Conservation (phyloP, 352 stramenopile species). For the Phytophthora hybrid region DNA sequence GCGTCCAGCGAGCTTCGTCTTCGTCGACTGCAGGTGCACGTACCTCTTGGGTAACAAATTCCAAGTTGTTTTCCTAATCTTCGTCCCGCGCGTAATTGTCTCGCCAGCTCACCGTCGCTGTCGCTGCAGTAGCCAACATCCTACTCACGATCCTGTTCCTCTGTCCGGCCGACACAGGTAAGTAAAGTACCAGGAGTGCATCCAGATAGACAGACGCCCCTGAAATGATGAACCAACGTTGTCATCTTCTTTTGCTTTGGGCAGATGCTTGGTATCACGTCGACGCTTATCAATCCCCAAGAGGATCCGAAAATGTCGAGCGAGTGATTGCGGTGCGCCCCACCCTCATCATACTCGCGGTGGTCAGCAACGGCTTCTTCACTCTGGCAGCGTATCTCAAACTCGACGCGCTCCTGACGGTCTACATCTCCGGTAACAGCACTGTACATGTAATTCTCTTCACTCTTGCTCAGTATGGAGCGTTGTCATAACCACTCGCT, state of each 20-base stretch:
- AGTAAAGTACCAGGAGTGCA: background rate
- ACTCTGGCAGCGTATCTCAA: conserved; percentile 30
- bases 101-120: conserved; percentile 16
- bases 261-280: conserved; percentile 64
- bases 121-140: conserved; percentile 30
- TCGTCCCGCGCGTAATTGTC: background rate
- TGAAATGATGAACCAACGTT: no score
- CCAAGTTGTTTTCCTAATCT: background rate
- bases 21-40: conserved; percentile 40
- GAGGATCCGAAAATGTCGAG: conserved; percentile 31
- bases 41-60: no score
- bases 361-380: conserved; percentile 46
- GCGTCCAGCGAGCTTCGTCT: conserved; percentile 40
- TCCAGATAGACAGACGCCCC: no score
- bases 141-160: conserved; percentile 42
- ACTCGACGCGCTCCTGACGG: conserved; percentile 43
- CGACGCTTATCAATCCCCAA: conserved; percentile 44
- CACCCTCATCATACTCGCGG: conserved; percentile 40
- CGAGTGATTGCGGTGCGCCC: conserved; percentile 44
- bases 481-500: background rate
- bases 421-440: conserved; percentile 63
- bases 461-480: background rate
- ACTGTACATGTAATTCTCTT: background rate
- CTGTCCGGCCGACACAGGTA: conserved; percentile 40
- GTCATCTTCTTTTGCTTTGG: background rate